These are phyloP conservation scores for Euclidium syriacum DNA, from an alignment of 345 rosid species.

Conservation along the genomic window DNA sequence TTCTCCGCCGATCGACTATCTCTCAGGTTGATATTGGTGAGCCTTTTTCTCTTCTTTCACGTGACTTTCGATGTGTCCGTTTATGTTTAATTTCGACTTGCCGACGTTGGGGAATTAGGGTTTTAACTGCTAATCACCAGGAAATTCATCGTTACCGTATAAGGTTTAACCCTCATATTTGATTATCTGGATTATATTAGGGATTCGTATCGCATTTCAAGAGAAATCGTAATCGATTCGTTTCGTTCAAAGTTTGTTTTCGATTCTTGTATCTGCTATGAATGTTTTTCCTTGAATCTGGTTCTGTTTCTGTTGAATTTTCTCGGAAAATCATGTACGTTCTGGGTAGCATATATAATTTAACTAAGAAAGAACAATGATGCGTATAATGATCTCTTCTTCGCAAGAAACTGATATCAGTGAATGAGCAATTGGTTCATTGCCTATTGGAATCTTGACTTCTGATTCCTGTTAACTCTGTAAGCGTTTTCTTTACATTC, in stretches of 20 bases:
- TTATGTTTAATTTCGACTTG: background rate
- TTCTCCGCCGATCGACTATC: background rate
- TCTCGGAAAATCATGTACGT: background rate
- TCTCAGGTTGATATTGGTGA: background rate
- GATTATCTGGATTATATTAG: background rate
- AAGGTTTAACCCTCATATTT: background rate
- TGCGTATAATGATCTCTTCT: background rate
- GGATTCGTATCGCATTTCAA: background rate
- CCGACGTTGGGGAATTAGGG: slow-evolving; percentile 7
- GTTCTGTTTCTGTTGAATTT: background rate
- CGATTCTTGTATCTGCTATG: background rate
- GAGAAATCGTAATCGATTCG: background rate
- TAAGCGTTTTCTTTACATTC: background rate
- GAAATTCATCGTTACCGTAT: background rate
- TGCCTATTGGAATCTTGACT: background rate
- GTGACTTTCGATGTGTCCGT: background rate
- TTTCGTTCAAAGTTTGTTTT: background rate
- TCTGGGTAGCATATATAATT: background rate
- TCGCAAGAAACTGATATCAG: too few relatives aligned
- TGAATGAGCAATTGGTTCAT: background rate
- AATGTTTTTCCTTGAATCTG: background rate
- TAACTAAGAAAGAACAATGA: background rate
- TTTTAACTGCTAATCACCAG: background rate
- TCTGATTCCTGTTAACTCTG: slow-evolving; percentile 1
- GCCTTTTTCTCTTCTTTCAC: background rate